A percentile compares a stretch with the other conserved stretches of the same genome.
These are phyloP conservation scores for Coemansia sp. DNA, from an alignment of 192 early-diverging fungal genomes.

Conservation along the genomic window DNA sequence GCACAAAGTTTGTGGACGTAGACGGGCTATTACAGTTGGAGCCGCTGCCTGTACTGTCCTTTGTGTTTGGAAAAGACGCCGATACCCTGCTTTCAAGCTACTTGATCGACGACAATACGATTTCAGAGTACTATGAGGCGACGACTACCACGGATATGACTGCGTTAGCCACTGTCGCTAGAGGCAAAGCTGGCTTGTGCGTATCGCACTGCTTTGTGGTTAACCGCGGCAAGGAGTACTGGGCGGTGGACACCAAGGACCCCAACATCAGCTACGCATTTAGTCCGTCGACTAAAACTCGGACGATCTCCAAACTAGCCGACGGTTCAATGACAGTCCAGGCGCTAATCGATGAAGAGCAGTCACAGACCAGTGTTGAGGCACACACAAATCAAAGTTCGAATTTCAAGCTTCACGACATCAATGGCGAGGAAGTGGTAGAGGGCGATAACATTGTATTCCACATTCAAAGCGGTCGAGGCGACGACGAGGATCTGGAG, in stretches of 20 bases:
- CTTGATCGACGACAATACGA: conserved; percentile 6
- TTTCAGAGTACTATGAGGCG: background rate
- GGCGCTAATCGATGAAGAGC: background rate
- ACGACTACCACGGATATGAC: background rate
- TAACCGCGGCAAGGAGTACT: conserved; percentile 2
- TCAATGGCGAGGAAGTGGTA: background rate
- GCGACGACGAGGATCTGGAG: background rate
- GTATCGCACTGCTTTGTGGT: conserved; percentile 7
- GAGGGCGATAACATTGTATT: background rate
- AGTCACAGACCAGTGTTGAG: background rate
- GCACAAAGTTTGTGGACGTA: background rate
- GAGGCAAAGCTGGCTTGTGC: background rate
- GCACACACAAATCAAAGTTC: background rate
- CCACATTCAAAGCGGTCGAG: background rate
- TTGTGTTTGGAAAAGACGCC: conserved; percentile 3
- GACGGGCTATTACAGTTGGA: background rate
- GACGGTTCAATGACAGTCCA: background rate
- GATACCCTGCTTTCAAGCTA: background rate
- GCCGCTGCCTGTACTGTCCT: background rate
- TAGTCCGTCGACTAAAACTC: background rate
- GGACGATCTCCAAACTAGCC: background rate
- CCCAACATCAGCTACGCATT: background rate
- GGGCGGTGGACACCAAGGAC: background rate
- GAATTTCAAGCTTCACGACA: background rate
- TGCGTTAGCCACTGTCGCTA: background rate